Percentiles rank a stretch among this genome's conserved stretches.
These are phyloP conservation scores for Waitea zeae DNA, from an alignment of 1,284 basidiomycete species.

Conservation along the genomic window DNA sequence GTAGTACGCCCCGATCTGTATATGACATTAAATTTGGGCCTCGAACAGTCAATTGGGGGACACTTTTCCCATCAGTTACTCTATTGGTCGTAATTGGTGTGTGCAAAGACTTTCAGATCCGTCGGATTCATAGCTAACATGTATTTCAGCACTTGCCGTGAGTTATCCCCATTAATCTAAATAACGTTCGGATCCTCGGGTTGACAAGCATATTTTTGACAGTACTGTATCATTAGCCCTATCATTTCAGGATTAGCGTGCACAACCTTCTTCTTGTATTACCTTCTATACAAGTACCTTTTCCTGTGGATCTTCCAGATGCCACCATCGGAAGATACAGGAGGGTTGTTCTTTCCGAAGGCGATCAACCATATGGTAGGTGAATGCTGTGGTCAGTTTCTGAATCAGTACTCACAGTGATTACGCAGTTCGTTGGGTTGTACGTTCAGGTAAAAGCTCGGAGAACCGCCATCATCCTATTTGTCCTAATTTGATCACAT, in stretches of 20 bases:
- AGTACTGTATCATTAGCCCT: conserved; percentile 90
- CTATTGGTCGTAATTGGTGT: conserved; percentile 64
- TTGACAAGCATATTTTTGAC: too few relatives aligned
- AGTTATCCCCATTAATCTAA: too few relatives aligned
- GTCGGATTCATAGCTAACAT: background rate
- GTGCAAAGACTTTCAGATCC: conserved; percentile 13
- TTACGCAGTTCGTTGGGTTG: conserved; percentile 69
- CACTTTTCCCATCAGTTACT: conserved; percentile 63
- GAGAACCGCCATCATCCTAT: too few relatives aligned
- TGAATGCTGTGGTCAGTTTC: too few relatives aligned
- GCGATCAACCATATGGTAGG: conserved; percentile 65
- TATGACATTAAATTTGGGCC: conserved; percentile 64
- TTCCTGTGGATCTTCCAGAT: conserved; percentile 75
- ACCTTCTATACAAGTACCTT: conserved; percentile 77
- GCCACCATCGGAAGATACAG: conserved; percentile 64
- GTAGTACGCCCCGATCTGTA: conserved; percentile 79
- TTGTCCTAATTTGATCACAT: too few relatives aligned
- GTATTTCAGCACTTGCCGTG: conserved; percentile 31
- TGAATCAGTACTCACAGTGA: too few relatives aligned
- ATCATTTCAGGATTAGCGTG: conserved; percentile 86
- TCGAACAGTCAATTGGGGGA: conserved; percentile 66
- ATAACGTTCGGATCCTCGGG: too few relatives aligned
- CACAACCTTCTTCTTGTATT: conserved; percentile 73
- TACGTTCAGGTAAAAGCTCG: too few relatives aligned
- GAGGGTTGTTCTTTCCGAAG: conserved; percentile 90